Percentiles rank a stretch among this genome's conserved stretches.
Evolutionary conservation across 2,329 filamentous ascomycete species (phyloP).

Genomic region (Laburnicola sp.): DNA sequence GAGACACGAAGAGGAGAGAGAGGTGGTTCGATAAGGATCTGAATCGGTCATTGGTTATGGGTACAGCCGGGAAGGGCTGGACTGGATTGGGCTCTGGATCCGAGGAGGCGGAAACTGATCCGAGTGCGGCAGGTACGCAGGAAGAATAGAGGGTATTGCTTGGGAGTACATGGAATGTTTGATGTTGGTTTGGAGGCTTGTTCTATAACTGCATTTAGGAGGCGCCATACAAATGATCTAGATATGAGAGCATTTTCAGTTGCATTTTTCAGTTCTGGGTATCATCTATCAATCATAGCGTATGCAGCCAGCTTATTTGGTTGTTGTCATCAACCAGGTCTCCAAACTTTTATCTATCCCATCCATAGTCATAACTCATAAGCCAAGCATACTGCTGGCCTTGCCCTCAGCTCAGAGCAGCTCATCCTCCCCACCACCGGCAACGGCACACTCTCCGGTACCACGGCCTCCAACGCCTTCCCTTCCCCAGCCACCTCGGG

Average conservation of each 20-base stretch:
- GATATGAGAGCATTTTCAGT: constrained; percentile 7
- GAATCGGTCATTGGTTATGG: constrained; percentile 64
- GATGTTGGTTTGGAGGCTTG: not conserved
- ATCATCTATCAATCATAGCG: constrained; percentile 11
- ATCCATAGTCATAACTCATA: constrained; percentile 2
- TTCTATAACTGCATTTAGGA: constrained; percentile 1
- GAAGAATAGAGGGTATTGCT: not conserved
- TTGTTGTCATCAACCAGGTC: no score
- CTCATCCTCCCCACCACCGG: constrained; percentile 33
- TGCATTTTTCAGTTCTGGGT: constrained; percentile 11
- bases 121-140: not conserved
- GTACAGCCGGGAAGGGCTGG: constrained; percentile 57
- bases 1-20: constrained; percentile 68
- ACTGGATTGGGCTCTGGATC: constrained; percentile 34
- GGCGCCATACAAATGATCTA: not conserved
- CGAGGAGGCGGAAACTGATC: not conserved
- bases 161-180: not conserved
- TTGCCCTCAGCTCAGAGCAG: constrained; percentile 20
- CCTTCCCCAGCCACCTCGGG: constrained; percentile 1
- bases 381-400: not conserved
- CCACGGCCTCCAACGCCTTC: constrained; percentile 12
- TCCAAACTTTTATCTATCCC: not conserved
- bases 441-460: constrained; percentile 19
- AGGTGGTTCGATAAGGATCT: constrained; percentile 69
- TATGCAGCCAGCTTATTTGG: not conserved